Percentiles rank a stretch among this genome's conserved stretches.
phyloP scores from a whole-genome alignment of 768 basidiomycete genomes.

The Royoungia palumana region DNA sequence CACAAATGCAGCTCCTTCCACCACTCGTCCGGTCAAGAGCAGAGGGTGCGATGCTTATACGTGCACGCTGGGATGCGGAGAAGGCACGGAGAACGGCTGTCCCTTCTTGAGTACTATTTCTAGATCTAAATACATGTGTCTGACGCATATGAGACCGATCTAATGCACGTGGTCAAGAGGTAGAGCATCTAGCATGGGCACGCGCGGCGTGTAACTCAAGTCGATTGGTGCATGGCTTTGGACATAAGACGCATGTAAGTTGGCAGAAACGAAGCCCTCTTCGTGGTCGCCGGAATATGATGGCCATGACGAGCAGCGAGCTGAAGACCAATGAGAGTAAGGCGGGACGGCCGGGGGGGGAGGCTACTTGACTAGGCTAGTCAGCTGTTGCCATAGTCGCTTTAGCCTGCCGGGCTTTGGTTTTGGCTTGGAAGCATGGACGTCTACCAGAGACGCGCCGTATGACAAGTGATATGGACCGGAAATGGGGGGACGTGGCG shows the following conservation, averaged over 20 bases:
- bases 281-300: neutral
- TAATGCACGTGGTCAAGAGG: constrained; percentile 11
- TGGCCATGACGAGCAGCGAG: neutral
- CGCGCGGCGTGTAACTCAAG: constrained; percentile 25
- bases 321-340: neutral
- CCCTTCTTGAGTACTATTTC: constrained; percentile 12
- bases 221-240: constrained; percentile 17
- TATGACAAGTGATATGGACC: constrained; percentile 31
- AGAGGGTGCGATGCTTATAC: constrained; percentile 69
- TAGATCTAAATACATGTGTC: constrained; percentile 12
- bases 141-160: constrained; percentile 6
- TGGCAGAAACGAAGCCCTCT: neutral
- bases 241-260: constrained; percentile 14
- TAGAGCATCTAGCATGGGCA: constrained; percentile 16
- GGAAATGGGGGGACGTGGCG: constrained; percentile 29
- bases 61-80: constrained; percentile 73
- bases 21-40: constrained; percentile 59
- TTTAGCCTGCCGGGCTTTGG: constrained; percentile 25
- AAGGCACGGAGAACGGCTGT: constrained; percentile 29
- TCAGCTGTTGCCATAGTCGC: constrained; percentile 26
- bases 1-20: constrained; percentile 53
- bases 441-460: constrained; percentile 32
- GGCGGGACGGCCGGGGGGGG: no score
- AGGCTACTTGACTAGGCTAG: constrained; percentile 17
- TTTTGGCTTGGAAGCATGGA: constrained; percentile 13